Evolutionary conservation across 1,139 yeast genomes (phyloP).

Genomic region (Eremothecium gossypii): DNA sequence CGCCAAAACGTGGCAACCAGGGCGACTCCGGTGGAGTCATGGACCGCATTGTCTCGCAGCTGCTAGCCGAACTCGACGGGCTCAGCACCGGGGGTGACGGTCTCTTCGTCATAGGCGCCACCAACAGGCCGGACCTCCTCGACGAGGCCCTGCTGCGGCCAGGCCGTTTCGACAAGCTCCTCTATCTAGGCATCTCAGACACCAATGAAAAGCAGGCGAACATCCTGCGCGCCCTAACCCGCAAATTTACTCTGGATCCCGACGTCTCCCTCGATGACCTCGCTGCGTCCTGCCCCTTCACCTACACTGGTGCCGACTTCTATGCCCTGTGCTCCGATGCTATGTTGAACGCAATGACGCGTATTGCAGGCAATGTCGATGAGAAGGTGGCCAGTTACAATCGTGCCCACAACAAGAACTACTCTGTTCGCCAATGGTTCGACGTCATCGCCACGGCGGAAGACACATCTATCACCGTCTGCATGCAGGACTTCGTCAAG

Average conservation of each 20-base stretch:
- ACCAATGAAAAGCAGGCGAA: conserved; percentile 82
- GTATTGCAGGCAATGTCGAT: conserved; percentile 75
- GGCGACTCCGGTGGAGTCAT: conserved; percentile 98
- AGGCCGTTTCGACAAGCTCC: conserved; percentile 91
- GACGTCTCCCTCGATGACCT: conserved; percentile 52
- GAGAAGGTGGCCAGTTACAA: conserved; percentile 50
- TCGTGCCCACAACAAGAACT: conserved; percentile 29
- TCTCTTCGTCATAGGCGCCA: conserved; percentile 95
- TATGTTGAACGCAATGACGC: conserved; percentile 89
- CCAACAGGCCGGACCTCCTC: conserved; percentile 86
- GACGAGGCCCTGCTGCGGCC: conserved; percentile 94
- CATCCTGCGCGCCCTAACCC: conserved; percentile 77
- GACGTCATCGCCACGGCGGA: conserved; percentile 64
- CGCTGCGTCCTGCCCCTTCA: conserved; percentile 71
- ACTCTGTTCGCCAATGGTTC: conserved; percentile 83
- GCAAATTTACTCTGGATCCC: conserved; percentile 62
- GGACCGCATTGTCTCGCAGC: conserved; percentile 95
- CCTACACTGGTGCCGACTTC: conserved; percentile 95
- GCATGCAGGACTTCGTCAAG: conserved; percentile 60
- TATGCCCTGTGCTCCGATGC: conserved; percentile 93
- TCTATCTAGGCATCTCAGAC: conserved; percentile 86
- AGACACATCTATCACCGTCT: conserved; percentile 64
- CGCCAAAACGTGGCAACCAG: conserved; percentile 95
- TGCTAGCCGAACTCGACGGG: conserved; percentile 90
- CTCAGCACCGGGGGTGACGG: conserved; percentile 88